Evolutionary conservation across 2,329 filamentous ascomycete species (phyloP), one percentile per base, ranked within the genome.

Genomic region (Epichloe bromicola): DNA sequence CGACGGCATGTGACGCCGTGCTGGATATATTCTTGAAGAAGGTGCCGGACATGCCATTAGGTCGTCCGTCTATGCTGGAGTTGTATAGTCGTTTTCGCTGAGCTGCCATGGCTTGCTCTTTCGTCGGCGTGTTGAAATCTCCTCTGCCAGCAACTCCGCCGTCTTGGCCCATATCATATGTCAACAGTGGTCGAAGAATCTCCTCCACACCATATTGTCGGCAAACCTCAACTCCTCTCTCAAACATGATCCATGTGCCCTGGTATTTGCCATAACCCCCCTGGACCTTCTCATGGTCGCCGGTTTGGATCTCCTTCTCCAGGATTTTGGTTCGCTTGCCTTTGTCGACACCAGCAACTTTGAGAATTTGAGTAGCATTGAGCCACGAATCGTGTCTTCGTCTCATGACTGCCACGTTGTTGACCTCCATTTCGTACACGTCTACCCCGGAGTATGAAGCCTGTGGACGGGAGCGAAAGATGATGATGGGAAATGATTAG

Each of bases 261-360:
- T 98, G 93, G 63, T 98, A 98, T 72, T 97, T 97, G 57, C 93
- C 93, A 63, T 98, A 98, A 5, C 93, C 93, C 93, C 93, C 93
- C 66, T 98, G 93, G 3, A 98, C 91, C 69, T 98, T 98, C 67
- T 98, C 93, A 67, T 98, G 91, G 63, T 95, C 88, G 61, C 93
- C 93, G 0, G 86, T 93, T 56, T 95, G 81, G 53, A 98, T 95
- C 68, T 98, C 93, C 69, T 97, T 97, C 66, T 98, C 93, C 48
- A 98, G 76, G 7, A 97, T 94, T 68, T 97, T 97, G 53, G 93
- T 97, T 59, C 93, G 85, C 70, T 95, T 94, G 54, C 91, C 93
- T 71, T 98, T 98, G 64, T 96, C 91, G 54, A 98, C 89, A 48
- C 90, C 90, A 37, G 93, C 93, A 37, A 97, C 90, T 65, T 98